These are phyloP conservation scores for Poa pratensis DNA, from an alignment of 176 grass and related monocot genomes.

Conservation along the genomic window DNA sequence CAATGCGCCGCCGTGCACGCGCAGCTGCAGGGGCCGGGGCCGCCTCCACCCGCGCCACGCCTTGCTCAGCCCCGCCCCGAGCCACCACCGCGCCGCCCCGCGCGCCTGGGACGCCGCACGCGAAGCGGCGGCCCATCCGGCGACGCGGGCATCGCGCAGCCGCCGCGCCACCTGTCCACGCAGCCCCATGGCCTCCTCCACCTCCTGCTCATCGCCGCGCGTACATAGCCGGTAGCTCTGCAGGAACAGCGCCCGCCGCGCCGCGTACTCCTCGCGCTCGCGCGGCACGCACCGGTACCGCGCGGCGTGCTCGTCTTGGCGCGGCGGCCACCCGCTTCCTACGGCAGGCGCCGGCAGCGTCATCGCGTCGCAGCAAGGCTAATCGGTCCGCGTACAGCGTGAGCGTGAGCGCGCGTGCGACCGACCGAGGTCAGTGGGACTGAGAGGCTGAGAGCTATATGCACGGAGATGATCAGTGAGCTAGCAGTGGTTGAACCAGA, in stretches of 20 bases:
- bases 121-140: background rate
- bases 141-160: conserved; percentile 28
- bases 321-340: no score
- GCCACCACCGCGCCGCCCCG: background rate
- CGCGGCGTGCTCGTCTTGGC: background rate
- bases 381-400: no score
- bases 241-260: conserved; percentile 53
- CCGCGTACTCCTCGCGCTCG: conserved; percentile 34
- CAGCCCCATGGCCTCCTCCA: background rate
- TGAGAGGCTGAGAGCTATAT: no score
- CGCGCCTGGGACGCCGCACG: background rate
- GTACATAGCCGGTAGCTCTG: conserved; percentile 59
- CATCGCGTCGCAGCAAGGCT: no score
- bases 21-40: background rate
- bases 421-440: no score
- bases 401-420: no score
- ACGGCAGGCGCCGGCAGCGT: no score
- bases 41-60: background rate
- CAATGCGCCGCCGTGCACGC: background rate
- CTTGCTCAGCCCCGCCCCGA: background rate
- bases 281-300: conserved; percentile 19
- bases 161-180: conserved; percentile 11
- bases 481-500: conserved; percentile 57
- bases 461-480: background rate
- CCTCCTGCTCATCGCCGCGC: background rate